These are phyloP conservation scores for Globisporangium heterothallicum DNA, from an alignment of 352 stramenopile species.

Conservation along the genomic window DNA sequence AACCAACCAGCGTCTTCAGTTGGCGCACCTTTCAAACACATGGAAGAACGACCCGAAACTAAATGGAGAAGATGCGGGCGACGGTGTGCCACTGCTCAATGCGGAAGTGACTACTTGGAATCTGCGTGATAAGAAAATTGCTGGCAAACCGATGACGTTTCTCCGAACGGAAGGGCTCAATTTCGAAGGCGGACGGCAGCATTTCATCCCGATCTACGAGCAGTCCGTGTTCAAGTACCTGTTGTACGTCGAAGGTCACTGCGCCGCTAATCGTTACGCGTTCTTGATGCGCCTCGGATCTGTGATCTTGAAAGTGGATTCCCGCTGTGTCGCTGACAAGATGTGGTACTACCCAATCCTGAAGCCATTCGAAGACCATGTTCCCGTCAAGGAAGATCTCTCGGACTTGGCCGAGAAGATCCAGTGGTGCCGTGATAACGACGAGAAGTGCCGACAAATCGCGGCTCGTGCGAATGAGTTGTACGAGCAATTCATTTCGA, in stretches of 20 bases:
- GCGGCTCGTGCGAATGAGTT: constrained; percentile 90
- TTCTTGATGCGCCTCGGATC: constrained; percentile 98
- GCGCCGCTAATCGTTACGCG: constrained; percentile 96
- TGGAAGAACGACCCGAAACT: constrained; percentile 89
- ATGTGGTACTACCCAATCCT: constrained; percentile 98
- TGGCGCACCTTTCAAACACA: constrained; percentile 87
- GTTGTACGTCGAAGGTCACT: constrained; percentile 96
- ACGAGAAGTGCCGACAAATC: constrained; percentile 95
- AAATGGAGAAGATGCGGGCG: constrained; percentile 63
- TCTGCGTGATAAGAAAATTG: constrained; percentile 95
- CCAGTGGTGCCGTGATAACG: constrained; percentile 95
- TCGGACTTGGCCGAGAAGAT: constrained; percentile 98
- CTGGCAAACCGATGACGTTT: constrained; percentile 93
- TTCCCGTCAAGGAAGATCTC: constrained; percentile 95
- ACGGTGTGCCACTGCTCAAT: constrained; percentile 91
- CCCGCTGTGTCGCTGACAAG: constrained; percentile 92
- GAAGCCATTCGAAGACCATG: constrained; percentile 95
- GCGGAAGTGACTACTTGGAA: constrained; percentile 96
- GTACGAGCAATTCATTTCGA: constrained; percentile 91
- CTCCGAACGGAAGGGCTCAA: constrained; percentile 74
- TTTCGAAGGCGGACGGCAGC: constrained; percentile 90
- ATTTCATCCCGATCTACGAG: constrained; percentile 98
- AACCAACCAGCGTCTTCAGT: constrained; percentile 96
- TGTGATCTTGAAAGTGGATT: constrained; percentile 96
- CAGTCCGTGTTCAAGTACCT: constrained; percentile 97